Evolutionary conservation across 129 eudicot genomes (phyloP), one percentile per base, ranked within the genome.

Genomic region (Flaveria sonorensis): DNA sequence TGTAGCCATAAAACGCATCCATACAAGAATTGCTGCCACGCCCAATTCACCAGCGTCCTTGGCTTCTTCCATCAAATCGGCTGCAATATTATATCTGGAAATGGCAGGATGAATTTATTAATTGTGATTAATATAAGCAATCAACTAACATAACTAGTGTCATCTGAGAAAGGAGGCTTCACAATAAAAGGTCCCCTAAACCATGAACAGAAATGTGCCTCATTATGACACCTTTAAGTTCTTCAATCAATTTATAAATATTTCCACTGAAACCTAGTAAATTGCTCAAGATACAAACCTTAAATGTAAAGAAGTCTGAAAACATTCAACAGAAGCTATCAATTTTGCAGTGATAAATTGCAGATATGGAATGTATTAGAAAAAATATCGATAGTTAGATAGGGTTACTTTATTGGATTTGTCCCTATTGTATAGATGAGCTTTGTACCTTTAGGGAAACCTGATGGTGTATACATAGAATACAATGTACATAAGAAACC

Each of bases 1-100:
- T 70, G 97, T 91, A 26, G 99, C 99, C 99, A 95, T 95, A 69
- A 89, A 95, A 67, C 99, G 88, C 99, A 95, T 95, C 99, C 99
- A 95, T 70, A 95, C 99, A 74, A 95, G 92, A 81, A 95, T 88
- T 43, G 85, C 99, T 60, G 97, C 94, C 82, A 95, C 87, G 43
- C 97, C 99, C 67, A 91, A 65, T 74, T 95, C 96, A 48, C 99
- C 96, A 56, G 84, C 75, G 47, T 79, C 79, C 42, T 79, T 82
- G 43, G 99, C 99, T 81, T 95, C 89, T 77, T 83, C 91, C 47
- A 89, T 80, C 81, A 95, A 85, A 86, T 95, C 97, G 42, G 97
- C 97, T 61, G 99, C 99, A 57, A 95, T 95, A 81, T 95, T 95
- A 72, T 91, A 95, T 79, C 99, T 95, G 89, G 57, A 83, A 59